Conservation (phyloP, 192 early-diverging fungal species). For the Phlyctochytrium arcticum region DNA sequence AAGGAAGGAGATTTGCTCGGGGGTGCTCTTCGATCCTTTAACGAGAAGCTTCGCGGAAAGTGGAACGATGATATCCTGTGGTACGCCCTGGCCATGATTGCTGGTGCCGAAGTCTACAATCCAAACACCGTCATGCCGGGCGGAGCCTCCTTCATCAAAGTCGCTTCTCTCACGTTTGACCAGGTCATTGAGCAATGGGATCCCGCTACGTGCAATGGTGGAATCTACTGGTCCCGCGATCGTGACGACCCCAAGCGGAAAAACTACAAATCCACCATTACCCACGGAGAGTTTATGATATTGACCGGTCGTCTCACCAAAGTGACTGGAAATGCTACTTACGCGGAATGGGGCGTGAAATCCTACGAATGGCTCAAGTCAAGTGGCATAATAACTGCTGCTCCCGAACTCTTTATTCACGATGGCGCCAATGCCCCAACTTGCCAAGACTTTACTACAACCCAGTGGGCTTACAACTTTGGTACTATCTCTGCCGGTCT, state of each 20-base stretch:
- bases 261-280: slow-evolving; percentile 39
- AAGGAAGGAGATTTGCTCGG: slow-evolving; percentile 21
- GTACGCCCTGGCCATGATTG: slow-evolving; percentile 15
- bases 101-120: slow-evolving; percentile 29
- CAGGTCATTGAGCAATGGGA: slow-evolving; percentile 42
- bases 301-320: slow-evolving; percentile 31
- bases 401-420: slow-evolving; percentile 5
- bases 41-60: slow-evolving; percentile 17
- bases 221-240: slow-evolving; percentile 43
- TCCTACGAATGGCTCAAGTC: slow-evolving; percentile 36
- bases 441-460: slow-evolving; percentile 1
- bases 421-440: slow-evolving; percentile 22
- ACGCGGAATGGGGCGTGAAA: slow-evolving; percentile 21
- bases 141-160: slow-evolving; percentile 16
- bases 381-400: slow-evolving; percentile 11
- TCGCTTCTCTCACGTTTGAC: slow-evolving; percentile 30
- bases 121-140: slow-evolving; percentile 17
- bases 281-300: slow-evolving; percentile 34
- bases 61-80: slow-evolving; percentile 50
- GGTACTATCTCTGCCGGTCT: slow-evolving; percentile 20
- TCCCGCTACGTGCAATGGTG: slow-evolving; percentile 32
- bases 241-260: slow-evolving; percentile 6
- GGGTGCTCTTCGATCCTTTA: slow-evolving; percentile 2
- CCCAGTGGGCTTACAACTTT: neutral
- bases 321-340: slow-evolving; percentile 24